phyloP scores from a whole-genome alignment of 192 early-diverging fungal genomes.

The Thoreauomyces humboldtii region DNA sequence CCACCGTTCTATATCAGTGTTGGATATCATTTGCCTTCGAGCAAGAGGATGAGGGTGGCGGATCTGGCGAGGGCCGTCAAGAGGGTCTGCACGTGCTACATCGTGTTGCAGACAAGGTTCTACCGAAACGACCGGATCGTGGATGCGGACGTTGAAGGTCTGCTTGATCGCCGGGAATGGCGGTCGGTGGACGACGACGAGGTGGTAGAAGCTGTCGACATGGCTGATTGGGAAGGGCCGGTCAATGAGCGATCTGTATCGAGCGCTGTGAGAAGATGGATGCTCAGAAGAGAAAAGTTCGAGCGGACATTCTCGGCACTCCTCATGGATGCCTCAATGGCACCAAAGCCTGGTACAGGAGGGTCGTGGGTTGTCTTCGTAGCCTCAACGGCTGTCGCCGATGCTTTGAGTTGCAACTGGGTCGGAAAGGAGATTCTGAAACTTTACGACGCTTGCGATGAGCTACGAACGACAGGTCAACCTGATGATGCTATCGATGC shows the following conservation, averaged over 20 bases:
- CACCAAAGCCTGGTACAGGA: neutral
- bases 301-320: conserved; percentile 22
- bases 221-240: neutral
- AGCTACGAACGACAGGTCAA: neutral
- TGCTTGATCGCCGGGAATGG: conserved; percentile 24
- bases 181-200: conserved; percentile 14
- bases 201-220: conserved; percentile 9
- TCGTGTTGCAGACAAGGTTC: conserved; percentile 43
- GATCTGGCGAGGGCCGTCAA: conserved; percentile 28
- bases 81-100: conserved; percentile 29
- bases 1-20: conserved; percentile 28
- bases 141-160: conserved; percentile 53
- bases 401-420: conserved; percentile 30
- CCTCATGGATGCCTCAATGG: conserved; percentile 1
- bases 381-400: conserved; percentile 31
- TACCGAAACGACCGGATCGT: conserved; percentile 50
- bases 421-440: conserved; percentile 36
- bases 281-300: conserved; percentile 4
- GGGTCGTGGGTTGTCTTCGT: conserved; percentile 26
- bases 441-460: conserved; percentile 32
- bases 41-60: neutral
- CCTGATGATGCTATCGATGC: neutral
- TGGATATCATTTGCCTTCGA: conserved; percentile 1
- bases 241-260: conserved; percentile 9
- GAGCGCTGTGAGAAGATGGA: neutral